These are phyloP conservation scores for Ehretia macrophylla DNA, from an alignment of 257 asterid species.

Conservation along the genomic window DNA sequence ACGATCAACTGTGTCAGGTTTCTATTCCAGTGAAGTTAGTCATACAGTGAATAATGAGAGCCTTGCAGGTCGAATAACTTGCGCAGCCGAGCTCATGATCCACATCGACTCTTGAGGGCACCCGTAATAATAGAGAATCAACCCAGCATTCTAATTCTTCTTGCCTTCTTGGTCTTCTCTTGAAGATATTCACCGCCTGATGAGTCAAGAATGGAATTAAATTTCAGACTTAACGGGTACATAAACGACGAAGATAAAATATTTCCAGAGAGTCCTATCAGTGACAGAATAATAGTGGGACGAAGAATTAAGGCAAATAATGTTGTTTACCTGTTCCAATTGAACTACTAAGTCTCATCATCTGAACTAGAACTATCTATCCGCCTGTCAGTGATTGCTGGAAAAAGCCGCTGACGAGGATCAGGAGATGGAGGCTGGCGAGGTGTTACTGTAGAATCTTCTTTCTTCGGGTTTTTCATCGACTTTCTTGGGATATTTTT, in stretches of 20 bases:
- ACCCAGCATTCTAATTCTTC: too few relatives aligned
- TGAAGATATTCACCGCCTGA: too few relatives aligned
- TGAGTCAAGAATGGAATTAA: too few relatives aligned
- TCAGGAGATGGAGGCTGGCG: constrained; percentile 23
- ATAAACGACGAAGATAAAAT: too few relatives aligned
- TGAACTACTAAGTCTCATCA: constrained; percentile 34
- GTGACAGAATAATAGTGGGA: neutral
- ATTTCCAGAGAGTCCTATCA: neutral
- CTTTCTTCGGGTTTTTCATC: constrained; percentile 23
- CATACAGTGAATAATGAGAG: constrained; percentile 5
- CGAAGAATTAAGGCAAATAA: too few relatives aligned
- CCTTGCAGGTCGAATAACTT: too few relatives aligned
- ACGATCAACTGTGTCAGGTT: neutral
- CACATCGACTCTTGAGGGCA: too few relatives aligned
- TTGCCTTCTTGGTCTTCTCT: too few relatives aligned
- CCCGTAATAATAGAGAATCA: too few relatives aligned
- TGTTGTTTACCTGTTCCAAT: too few relatives aligned
- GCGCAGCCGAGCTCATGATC: too few relatives aligned
- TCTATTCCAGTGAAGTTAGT: neutral
- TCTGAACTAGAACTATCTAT: constrained; percentile 55
- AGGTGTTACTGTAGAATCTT: constrained; percentile 16
- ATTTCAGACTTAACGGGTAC: too few relatives aligned
- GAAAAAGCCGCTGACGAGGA: constrained; percentile 51
- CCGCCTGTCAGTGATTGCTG: constrained; percentile 58
- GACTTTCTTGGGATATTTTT: constrained; percentile 34